These are phyloP conservation scores for Kodamaea jinghongensis DNA, from an alignment of 805 yeast genomes.

Conservation along the genomic window DNA sequence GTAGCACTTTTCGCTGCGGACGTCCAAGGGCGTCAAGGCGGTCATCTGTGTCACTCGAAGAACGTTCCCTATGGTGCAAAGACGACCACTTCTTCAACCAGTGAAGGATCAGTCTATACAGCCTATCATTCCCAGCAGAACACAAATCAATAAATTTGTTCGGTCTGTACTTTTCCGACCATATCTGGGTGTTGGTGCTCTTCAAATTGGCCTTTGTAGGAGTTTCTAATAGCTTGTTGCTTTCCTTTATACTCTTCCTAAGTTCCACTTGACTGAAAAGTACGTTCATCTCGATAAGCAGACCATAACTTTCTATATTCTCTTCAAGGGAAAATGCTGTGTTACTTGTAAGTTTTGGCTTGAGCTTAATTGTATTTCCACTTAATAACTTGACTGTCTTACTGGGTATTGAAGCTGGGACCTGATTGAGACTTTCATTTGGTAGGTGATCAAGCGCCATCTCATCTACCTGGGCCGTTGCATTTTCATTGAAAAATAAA, in stretches of 20 bases:
- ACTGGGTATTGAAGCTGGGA: slow-evolving; percentile 3
- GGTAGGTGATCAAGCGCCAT: too few relatives aligned
- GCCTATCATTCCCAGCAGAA: slow-evolving; percentile 45
- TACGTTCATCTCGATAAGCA: slow-evolving; percentile 13
- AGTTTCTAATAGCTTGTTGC: background rate
- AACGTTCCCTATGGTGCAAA: slow-evolving; percentile 27
- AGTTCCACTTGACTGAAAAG: slow-evolving; percentile 14
- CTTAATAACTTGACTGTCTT: slow-evolving; percentile 13
- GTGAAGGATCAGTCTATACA: slow-evolving; percentile 34
- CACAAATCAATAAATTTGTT: slow-evolving; percentile 33
- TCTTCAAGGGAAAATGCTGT: slow-evolving; percentile 2
- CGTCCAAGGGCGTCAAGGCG: slow-evolving; percentile 32
- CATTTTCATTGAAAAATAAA: background rate
- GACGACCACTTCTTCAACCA: slow-evolving; percentile 42
- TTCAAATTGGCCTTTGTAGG: background rate
- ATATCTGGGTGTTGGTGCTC: slow-evolving; percentile 15
- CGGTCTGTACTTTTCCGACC: slow-evolving; percentile 45
- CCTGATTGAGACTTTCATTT: too few relatives aligned
- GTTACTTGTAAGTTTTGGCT: slow-evolving; percentile 10
- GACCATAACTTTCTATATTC: slow-evolving; percentile 4
- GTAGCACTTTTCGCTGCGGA: slow-evolving; percentile 53
- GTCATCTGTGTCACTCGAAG: background rate
- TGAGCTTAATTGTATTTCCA: slow-evolving; percentile 10
- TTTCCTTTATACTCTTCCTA: slow-evolving; percentile 9
- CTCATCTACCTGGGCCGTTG: background rate